These are phyloP conservation scores for Cardiospermum halicacabum DNA, from an alignment of 345 rosid species.

Conservation along the genomic window DNA sequence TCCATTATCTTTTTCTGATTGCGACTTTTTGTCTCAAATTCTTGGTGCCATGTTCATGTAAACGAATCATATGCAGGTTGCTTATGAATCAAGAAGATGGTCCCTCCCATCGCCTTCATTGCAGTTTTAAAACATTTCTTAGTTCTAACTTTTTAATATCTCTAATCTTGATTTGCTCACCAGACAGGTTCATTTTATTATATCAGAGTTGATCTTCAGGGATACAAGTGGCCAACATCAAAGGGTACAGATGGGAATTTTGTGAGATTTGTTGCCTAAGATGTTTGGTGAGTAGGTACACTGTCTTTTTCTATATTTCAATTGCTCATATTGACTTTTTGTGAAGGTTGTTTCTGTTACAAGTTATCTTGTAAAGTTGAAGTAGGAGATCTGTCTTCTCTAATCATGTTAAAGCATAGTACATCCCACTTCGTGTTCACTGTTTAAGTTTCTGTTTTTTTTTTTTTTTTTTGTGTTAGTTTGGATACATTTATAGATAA, in stretches of 20 bases:
- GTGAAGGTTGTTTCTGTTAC: neutral
- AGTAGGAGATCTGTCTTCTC: neutral
- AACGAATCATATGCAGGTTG: neutral
- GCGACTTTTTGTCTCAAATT: no score
- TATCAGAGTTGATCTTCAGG: neutral
- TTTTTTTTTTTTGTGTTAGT: neutral
- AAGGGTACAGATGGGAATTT: neutral
- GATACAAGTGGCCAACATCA: neutral
- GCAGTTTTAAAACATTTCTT: neutral
- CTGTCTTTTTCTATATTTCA: slow-evolving; percentile 3
- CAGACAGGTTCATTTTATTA: neutral
- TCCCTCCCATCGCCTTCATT: neutral
- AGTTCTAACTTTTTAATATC: neutral
- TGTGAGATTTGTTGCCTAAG: neutral
- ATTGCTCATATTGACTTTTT: neutral
- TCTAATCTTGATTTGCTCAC: neutral
- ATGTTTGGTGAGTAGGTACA: slow-evolving; percentile 14
- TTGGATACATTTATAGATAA: neutral
- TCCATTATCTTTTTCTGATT: neutral
- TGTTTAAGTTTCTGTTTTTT: neutral
- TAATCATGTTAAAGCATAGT: neutral
- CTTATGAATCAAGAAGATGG: neutral
- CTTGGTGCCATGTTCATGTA: no score
- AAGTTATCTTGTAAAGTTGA: slow-evolving; percentile 1
- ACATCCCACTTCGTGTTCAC: no score